Evolutionary conservation across 1,139 yeast genomes (phyloP).

Genomic region (Lodderomyces orthopsilosis): DNA sequence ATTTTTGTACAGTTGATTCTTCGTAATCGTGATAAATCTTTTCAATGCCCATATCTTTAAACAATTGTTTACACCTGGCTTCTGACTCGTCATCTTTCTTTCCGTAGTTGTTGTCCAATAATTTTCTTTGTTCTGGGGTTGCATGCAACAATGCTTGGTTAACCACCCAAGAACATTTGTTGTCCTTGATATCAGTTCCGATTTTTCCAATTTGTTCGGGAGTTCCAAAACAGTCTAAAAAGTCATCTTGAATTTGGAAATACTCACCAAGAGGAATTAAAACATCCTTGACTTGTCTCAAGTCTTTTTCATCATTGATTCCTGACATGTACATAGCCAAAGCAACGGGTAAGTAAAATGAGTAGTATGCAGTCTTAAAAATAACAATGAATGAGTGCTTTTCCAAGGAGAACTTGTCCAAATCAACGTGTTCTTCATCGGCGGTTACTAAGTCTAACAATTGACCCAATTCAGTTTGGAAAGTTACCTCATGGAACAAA

Average conservation of each 20-base stretch:
- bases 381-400: slow-evolving; percentile 95
- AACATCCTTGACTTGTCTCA: slow-evolving; percentile 84
- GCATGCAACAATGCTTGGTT: slow-evolving; percentile 86
- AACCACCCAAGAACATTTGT: slow-evolving; percentile 97
- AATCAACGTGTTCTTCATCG: slow-evolving; percentile 91
- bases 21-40: slow-evolving; percentile 76
- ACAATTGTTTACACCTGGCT: slow-evolving; percentile 68
- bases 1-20: slow-evolving; percentile 65
- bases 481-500: slow-evolving; percentile 89
- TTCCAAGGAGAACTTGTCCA: slow-evolving; percentile 77
- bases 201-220: slow-evolving; percentile 98
- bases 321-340: slow-evolving; percentile 95
- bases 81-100: slow-evolving; percentile 71
- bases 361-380: slow-evolving; percentile 96
- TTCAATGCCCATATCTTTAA: slow-evolving; percentile 70
- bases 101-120: slow-evolving; percentile 89
- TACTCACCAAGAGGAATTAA: slow-evolving; percentile 96
- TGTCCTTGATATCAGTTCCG: slow-evolving; percentile 97
- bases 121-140: slow-evolving; percentile 73
- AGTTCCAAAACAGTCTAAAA: slow-evolving; percentile 93
- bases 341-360: slow-evolving; percentile 96
- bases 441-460: slow-evolving; percentile 93
- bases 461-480: slow-evolving; percentile 98
- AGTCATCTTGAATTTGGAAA: slow-evolving; percentile 98
- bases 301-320: slow-evolving; percentile 61